Evolutionary conservation across 306 rosid genomes (phyloP), one percentile per base, ranked within the genome.

Genomic region (Vicia faba): DNA sequence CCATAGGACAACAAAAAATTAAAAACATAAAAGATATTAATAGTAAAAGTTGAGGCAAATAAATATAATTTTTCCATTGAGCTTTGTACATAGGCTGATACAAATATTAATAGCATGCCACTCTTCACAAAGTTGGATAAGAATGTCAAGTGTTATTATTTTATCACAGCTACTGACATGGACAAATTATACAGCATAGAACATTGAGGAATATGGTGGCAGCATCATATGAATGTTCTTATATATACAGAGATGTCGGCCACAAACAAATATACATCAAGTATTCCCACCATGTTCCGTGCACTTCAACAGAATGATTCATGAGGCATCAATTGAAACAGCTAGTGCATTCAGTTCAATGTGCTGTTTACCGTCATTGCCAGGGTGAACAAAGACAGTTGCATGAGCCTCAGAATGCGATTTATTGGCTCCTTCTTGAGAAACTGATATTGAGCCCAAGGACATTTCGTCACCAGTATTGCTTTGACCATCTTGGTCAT

Each of bases 291-390:
- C 67, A 18, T 39, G 55, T 60, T 16, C 40, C n/a, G 3, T 53
- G 23, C 25, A 63, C 43, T 49, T 43, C 44, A 63, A 45, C 67
- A 46, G 43, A 78, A 59, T 36, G 62, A 68, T 54, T 71, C 62
- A 75, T 7, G 28, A 87, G 63, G 84, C 86, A 81, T 93, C 97
- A 9, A 90, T 84, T 1, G 96, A 83, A 60, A 93, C 87, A 59
- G 96, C 73, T 2, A 89, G 15, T 1, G 86, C 98, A 49, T 88
- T 93, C 67, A 89, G 67, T 58, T 85, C 88, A 25, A 86, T 83
- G 40, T 71, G 93, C 55, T 83, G 95, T 66, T 80, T 87, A n/a
- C 96, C 95, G 2, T 86, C 79, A 25, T 48, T 79, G 35, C 28
- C 82, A 1, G 95, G 84, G 62, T 86, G 93, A 69, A 93, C 78